Conservation (phyloP, 2,329 filamentous ascomycete genomes). For the Orbilia javanica region DNA sequence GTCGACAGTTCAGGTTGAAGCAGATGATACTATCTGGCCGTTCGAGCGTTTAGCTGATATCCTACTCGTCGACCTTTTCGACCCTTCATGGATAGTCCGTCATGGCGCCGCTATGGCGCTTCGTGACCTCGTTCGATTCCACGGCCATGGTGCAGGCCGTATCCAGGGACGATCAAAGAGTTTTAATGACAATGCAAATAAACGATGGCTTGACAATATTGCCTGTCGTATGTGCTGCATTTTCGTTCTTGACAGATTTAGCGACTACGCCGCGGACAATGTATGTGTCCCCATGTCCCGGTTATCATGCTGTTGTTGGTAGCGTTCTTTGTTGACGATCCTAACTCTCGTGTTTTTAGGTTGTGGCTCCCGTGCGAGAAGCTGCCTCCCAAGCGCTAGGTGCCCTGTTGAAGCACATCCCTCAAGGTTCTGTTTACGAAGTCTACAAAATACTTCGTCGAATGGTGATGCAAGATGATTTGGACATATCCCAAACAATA, state of each 20-base stretch:
- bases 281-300: conserved; percentile 42
- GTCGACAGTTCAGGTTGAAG: conserved; percentile 89
- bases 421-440: conserved; percentile 80
- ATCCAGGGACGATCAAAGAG: conserved; percentile 75
- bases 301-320: conserved; percentile 7
- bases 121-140: conserved; percentile 88
- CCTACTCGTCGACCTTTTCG: conserved; percentile 91
- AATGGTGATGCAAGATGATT: conserved; percentile 90
- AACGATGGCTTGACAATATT: conserved; percentile 90
- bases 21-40: conserved; percentile 88
- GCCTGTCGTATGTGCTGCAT: conserved; percentile 96
- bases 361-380: conserved; percentile 94
- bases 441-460: conserved; percentile 87
- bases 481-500: conserved; percentile 78
- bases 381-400: conserved; percentile 94
- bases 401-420: conserved; percentile 86
- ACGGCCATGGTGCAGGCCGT: conserved; percentile 88
- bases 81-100: conserved; percentile 92
- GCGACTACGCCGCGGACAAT: conserved; percentile 96
- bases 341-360: conserved; percentile 64
- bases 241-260: conserved; percentile 96
- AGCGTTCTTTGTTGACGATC: neutral
- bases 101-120: conserved; percentile 97
- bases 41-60: conserved; percentile 95
- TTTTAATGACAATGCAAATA: conserved; percentile 84